Conservation (phyloP, 1,284 basidiomycete genomes). For the Leccinum pseudoinsigne region DNA sequence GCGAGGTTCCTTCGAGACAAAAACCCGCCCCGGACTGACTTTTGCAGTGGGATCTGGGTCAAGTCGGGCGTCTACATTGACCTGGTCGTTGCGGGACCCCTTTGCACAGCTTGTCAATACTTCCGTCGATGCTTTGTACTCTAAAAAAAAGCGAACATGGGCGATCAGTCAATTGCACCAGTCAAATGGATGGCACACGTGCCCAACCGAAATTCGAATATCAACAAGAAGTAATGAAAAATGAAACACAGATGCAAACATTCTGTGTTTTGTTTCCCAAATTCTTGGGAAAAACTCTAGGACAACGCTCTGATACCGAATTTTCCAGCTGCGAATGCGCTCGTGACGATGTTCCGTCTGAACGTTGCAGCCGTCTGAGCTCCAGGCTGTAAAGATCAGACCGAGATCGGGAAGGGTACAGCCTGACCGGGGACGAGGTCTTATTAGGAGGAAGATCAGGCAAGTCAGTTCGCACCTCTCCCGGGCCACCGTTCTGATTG, state of each 20-base stretch:
- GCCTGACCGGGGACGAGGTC: conserved; percentile 42
- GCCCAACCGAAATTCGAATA: conserved; percentile 37
- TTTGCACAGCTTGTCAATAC: conserved; percentile 51
- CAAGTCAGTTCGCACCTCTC: conserved; percentile 39
- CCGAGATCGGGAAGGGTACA: conserved; percentile 54
- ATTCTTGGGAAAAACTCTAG: conserved; percentile 79
- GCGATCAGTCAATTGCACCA: neutral
- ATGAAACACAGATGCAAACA: conserved; percentile 37
- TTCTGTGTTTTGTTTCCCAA: conserved; percentile 78
- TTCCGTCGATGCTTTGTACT: conserved; percentile 56
- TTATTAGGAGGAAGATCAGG: no score
- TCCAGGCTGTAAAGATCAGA: conserved; percentile 67
- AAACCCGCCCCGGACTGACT: conserved; percentile 24
- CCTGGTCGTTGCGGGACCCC: conserved; percentile 31
- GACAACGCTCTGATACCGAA: conserved; percentile 64
- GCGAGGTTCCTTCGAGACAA: conserved; percentile 4
- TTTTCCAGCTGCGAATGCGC: conserved; percentile 51
- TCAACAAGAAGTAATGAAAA: conserved; percentile 4
- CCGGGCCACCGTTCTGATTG: conserved; percentile 44
- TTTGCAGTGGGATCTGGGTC: conserved; percentile 66
- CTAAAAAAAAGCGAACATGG: neutral
- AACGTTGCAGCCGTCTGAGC: conserved; percentile 58
- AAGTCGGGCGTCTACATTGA: conserved; percentile 44
- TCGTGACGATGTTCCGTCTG: conserved; percentile 51
- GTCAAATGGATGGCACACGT: conserved; percentile 43